These are phyloP conservation scores for Durusdinium trenchii DNA, from an alignment of 73 alveolate species.

Conservation along the genomic window DNA sequence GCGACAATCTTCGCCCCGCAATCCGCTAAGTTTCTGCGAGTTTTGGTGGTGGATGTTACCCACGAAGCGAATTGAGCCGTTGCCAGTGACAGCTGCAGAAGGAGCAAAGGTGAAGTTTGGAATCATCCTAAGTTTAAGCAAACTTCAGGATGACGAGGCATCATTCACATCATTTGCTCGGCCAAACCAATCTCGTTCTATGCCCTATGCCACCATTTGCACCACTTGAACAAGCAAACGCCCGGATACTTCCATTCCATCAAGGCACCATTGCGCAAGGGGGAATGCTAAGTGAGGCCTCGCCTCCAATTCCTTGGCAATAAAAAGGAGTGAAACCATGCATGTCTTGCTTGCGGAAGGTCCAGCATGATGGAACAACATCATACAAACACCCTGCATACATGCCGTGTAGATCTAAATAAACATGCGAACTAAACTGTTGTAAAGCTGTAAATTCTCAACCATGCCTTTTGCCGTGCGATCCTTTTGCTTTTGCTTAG, in stretches of 20 bases:
- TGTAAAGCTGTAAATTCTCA: not conserved
- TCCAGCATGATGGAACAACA: not conserved
- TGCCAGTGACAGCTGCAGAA: not conserved
- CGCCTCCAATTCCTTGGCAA: not conserved
- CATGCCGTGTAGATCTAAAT: not conserved
- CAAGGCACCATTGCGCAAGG: conserved; percentile 1
- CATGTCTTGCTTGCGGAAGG: not conserved
- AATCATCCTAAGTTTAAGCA: conserved; percentile 40
- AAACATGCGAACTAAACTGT: not conserved
- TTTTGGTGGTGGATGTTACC: conserved; percentile 16
- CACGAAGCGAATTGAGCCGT: conserved; percentile 1
- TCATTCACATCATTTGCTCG: not conserved
- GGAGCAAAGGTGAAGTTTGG: conserved; percentile 44
- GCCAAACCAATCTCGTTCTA: too few relatives aligned
- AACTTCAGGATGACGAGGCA: not conserved
- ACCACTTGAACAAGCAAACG: too few relatives aligned
- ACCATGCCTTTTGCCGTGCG: not conserved
- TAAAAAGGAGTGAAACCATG: too few relatives aligned
- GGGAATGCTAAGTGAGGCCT: conserved; percentile 22
- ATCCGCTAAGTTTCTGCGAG: conserved; percentile 1
- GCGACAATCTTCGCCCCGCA: too few relatives aligned
- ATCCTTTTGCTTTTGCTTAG: too few relatives aligned
- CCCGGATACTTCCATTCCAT: too few relatives aligned
- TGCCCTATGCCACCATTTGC: too few relatives aligned
- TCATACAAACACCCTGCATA: not conserved